phyloP scores from a whole-genome alignment of 192 early-diverging fungal genomes.

The Entophlyctis luteolus region DNA sequence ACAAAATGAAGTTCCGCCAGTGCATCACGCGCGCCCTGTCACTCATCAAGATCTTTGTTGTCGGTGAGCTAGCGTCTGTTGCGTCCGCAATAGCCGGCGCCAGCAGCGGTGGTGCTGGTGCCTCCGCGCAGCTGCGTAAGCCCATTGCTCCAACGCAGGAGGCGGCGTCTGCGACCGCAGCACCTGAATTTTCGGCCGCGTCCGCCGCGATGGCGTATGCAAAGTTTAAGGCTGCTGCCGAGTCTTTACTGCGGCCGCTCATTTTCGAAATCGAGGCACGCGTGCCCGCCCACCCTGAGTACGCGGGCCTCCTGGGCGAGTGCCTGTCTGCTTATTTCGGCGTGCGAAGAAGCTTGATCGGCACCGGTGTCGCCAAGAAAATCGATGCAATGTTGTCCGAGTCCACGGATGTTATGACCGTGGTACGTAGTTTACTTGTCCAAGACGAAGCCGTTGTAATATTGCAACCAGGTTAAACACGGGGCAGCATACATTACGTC shows the following conservation, averaged over 20 bases:
- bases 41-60: conserved; percentile 86
- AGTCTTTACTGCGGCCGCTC: conserved; percentile 53
- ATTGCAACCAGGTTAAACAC: conserved; percentile 49
- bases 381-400: conserved; percentile 57
- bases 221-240: conserved; percentile 44
- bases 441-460: neutral
- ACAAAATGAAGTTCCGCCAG: conserved; percentile 87
- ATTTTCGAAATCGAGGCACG: conserved; percentile 75
- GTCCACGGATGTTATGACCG: conserved; percentile 47
- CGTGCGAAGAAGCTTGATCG: conserved; percentile 49
- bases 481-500: conserved; percentile 82
- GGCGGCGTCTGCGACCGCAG: neutral
- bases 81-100: neutral
- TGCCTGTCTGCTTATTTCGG: conserved; percentile 73
- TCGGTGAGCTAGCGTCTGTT: conserved; percentile 64
- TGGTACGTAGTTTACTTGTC: conserved; percentile 39
- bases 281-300: conserved; percentile 64
- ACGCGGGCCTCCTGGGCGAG: conserved; percentile 67
- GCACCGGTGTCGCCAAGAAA: neutral
- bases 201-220: neutral
- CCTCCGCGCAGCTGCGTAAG: no score
- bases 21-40: conserved; percentile 92
- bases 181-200: neutral
- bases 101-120: neutral
- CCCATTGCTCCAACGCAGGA: neutral